Evolutionary conservation across 768 basidiomycete genomes (phyloP).

Genomic region (Atractiella rhizophila): DNA sequence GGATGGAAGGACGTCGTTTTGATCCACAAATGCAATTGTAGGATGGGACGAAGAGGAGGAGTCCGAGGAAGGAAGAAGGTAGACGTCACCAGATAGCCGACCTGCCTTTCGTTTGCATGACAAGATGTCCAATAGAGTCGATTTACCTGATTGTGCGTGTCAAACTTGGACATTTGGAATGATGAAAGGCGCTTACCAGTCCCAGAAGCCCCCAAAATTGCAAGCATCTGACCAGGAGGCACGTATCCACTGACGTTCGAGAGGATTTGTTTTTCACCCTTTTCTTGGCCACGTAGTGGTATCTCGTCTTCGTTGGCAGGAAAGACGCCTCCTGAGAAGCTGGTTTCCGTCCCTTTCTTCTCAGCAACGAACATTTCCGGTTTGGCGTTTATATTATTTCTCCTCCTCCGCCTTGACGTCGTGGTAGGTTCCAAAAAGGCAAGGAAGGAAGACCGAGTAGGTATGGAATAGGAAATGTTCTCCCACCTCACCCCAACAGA

Average conservation of each 20-base stretch:
- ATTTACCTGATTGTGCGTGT: background rate
- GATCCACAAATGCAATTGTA: conserved; percentile 57
- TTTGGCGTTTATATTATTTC: background rate
- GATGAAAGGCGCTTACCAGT: conserved; percentile 14
- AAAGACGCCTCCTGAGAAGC: background rate
- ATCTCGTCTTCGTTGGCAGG: background rate
- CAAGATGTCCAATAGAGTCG: conserved; percentile 64
- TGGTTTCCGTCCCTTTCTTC: background rate
- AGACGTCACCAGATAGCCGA: conserved; percentile 36
- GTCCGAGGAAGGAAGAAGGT: conserved; percentile 18
- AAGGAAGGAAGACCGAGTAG: background rate
- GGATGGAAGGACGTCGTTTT: conserved; percentile 17
- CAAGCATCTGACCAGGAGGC: conserved; percentile 60
- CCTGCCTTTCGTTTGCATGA: conserved; percentile 63
- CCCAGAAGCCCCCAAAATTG: conserved; percentile 78
- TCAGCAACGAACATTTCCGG: background rate
- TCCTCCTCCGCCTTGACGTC: background rate
- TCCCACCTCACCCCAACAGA: conserved; percentile 2
- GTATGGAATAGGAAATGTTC: conserved; percentile 3
- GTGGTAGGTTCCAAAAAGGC: background rate
- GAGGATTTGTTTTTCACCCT: conserved; percentile 31
- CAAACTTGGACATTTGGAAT: background rate
- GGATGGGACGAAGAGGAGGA: conserved; percentile 19
- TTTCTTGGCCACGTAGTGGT: background rate
- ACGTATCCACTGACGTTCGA: conserved; percentile 44